Evolutionary conservation across 495 filamentous ascomycete species (phyloP), one percentile per base, ranked within the genome.

Genomic region (Glarea lozoyensis): DNA sequence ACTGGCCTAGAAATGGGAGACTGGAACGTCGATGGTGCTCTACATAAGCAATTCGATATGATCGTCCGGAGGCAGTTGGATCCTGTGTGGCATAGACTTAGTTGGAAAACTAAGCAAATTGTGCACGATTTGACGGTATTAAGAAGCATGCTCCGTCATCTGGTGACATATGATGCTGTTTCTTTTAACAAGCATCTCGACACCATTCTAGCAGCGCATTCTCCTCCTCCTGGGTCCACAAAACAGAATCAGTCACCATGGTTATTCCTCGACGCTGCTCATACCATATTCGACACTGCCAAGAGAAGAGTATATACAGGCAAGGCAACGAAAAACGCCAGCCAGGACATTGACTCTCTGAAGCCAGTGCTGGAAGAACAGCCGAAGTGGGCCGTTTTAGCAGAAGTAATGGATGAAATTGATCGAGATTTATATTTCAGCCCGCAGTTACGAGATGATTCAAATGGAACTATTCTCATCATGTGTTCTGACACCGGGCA

Each of bases 1-100:
- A 72, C 80, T 0, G 88, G 88, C 0, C 64, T 98, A 4, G 93
- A 98, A 49, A 85, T 97, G 83, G 90, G 90, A 45, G 88, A 96
- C 50, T 98, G 92, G 92, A 97, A 87, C 42, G 67, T 95, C 15
- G 93, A 98, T 58, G 95, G 87, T 59, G 93, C 92, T 17, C 64
- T 98, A 42, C 85, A 96, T 47, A 84, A 81, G 58, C 90, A 82
- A 50, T 98, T 98, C 58, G 93, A 97, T 60, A 69, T 86, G 24
- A 78, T 89, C 45, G 78, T 98, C 37, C 68, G 88, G 37, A 78
- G 90, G 53, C 92, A 98, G 60, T 66, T 98, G 11, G 89, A 97
- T 56, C 88, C 90, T 4, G 88, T 96, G 43, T 98, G 92, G 92
- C 92, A 98, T 63, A 76, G 93, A 42, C 85, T 95, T 29, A 94